phyloP scores from a whole-genome alignment of 2,329 filamentous ascomycete genomes.

The Xylariaceae sp. region DNA sequence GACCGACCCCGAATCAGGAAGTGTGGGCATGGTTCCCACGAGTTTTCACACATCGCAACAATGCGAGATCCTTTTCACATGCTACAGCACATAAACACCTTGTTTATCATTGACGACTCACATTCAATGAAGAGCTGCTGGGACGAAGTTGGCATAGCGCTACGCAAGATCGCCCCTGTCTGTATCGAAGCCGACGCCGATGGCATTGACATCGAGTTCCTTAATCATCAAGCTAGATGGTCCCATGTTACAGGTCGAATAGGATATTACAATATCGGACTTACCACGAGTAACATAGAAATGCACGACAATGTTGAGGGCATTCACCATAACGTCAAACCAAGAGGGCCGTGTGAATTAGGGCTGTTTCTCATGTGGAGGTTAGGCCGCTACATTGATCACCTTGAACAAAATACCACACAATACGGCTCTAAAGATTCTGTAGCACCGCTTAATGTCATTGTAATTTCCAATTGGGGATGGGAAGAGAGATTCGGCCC shows the following conservation, averaged over 20 bases:
- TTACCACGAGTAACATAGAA: constrained; percentile 11
- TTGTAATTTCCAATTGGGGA: constrained; percentile 68
- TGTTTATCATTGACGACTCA: constrained; percentile 73
- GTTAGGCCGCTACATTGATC: constrained; percentile 18
- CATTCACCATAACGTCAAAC: constrained; percentile 24
- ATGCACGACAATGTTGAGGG: constrained; percentile 28
- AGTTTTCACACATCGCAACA: background rate
- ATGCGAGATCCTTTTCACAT: no score
- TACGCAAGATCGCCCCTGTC: constrained; percentile 63
- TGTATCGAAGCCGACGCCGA: constrained; percentile 63
- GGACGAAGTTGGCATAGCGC: constrained; percentile 58
- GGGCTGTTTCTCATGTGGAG: constrained; percentile 16
- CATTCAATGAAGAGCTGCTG: constrained; percentile 64
- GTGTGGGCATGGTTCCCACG: background rate
- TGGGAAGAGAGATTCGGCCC: constrained; percentile 45
- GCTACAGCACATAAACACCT: constrained; percentile 64
- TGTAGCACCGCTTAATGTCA: constrained; percentile 65
- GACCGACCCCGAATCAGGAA: background rate
- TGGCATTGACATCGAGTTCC: constrained; percentile 70
- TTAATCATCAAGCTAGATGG: constrained; percentile 49
- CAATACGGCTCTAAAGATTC: constrained; percentile 3
- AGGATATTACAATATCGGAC: constrained; percentile 26
- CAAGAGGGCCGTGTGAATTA: constrained; percentile 20
- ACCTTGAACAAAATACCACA: constrained; percentile 5
- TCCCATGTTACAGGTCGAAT: constrained; percentile 6